Percentiles rank a stretch among this genome's conserved stretches.
phyloP scores from a whole-genome alignment of 768 basidiomycete species.

The Lactarius evosmus region DNA sequence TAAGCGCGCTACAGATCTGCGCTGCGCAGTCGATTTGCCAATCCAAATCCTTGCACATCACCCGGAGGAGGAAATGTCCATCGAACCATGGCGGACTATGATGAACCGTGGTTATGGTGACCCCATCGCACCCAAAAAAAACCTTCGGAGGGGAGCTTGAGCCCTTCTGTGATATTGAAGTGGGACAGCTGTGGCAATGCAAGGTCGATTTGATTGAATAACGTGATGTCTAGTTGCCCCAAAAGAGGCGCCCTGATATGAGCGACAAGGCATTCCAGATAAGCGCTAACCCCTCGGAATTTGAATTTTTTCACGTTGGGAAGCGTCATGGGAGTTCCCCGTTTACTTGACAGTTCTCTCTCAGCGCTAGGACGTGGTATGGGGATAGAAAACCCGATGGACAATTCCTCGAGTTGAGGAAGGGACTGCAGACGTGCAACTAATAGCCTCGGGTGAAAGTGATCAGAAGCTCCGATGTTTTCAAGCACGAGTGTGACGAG shows the following conservation, averaged over 20 bases:
- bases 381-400: neutral
- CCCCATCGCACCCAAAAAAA: neutral
- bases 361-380: neutral
- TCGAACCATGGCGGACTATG: neutral
- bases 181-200: neutral
- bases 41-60: neutral
- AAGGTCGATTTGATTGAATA: neutral
- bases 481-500: neutral
- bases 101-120: neutral
- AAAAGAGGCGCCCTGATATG: neutral
- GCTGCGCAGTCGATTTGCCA: neutral
- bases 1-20: neutral
- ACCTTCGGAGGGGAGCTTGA: neutral
- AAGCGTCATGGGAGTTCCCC: neutral
- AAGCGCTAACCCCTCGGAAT: neutral
- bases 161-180: neutral
- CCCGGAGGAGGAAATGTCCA: neutral
- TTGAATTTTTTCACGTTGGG: neutral
- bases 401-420: neutral
- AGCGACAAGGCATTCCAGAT: neutral
- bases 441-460: neutral
- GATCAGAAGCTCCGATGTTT: neutral
- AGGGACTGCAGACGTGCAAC: neutral
- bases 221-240: neutral
- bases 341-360: neutral